These are phyloP conservation scores for Fomitopsis pulvina DNA, from an alignment of 768 basidiomycete genomes.

Conservation along the genomic window DNA sequence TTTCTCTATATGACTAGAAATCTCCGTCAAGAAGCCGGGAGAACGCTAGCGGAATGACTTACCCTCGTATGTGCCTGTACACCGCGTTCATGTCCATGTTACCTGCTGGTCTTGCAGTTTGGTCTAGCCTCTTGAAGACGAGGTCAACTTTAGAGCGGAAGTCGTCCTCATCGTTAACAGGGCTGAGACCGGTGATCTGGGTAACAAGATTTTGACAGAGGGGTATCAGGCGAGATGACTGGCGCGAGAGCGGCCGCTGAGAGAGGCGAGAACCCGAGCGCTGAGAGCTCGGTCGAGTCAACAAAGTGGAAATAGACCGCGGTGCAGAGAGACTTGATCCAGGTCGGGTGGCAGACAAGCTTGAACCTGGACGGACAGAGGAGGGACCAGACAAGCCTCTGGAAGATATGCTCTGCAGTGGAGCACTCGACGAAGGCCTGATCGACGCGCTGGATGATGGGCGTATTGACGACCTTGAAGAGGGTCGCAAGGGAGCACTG, in stretches of 20 bases:
- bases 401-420: slow-evolving; percentile 29
- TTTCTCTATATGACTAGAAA: slow-evolving; percentile 36
- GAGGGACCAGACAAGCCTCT: slow-evolving; percentile 34
- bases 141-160: slow-evolving; percentile 47
- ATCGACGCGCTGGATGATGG: slow-evolving; percentile 12
- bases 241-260: slow-evolving; percentile 46
- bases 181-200: slow-evolving; percentile 45
- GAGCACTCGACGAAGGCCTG: slow-evolving; percentile 30
- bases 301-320: slow-evolving; percentile 33
- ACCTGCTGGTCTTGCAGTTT: slow-evolving; percentile 47
- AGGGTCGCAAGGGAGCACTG: slow-evolving; percentile 8
- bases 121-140: slow-evolving; percentile 53
- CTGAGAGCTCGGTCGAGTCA: slow-evolving; percentile 23
- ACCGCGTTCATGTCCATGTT: slow-evolving; percentile 50
- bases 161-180: slow-evolving; percentile 36
- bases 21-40: not conserved
- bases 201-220: slow-evolving; percentile 48
- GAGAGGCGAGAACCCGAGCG: slow-evolving; percentile 26
- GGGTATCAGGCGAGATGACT: slow-evolving; percentile 45
- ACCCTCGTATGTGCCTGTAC: slow-evolving; percentile 53
- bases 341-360: slow-evolving; percentile 28
- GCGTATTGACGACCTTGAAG: not conserved
- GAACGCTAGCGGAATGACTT: slow-evolving; percentile 8
- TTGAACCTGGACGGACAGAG: slow-evolving; percentile 35
- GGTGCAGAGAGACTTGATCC: slow-evolving; percentile 42